Evolutionary conservation across 805 yeast genomes (phyloP).

Genomic region (Priceomyces medius): DNA sequence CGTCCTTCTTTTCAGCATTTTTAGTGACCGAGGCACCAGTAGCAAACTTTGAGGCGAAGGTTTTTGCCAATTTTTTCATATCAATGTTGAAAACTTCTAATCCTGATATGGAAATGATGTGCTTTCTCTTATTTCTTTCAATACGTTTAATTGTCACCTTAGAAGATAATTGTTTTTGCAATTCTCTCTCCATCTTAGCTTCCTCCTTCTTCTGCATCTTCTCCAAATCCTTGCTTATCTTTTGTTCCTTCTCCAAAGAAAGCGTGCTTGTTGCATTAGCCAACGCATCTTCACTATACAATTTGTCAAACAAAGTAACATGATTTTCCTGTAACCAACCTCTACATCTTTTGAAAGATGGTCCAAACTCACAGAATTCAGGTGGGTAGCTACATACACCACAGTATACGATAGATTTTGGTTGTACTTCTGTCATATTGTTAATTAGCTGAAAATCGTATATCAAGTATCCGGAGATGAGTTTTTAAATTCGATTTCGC

Average conservation of each 20-base stretch:
- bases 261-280: conserved; percentile 59
- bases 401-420: conserved; percentile 59
- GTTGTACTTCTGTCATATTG: conserved; percentile 28
- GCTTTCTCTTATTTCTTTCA: conserved; percentile 86
- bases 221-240: conserved; percentile 76
- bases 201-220: conserved; percentile 86
- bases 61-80: conserved; percentile 85
- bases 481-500: neutral
- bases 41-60: conserved; percentile 91
- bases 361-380: conserved; percentile 91
- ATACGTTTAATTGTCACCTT: conserved; percentile 82
- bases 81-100: conserved; percentile 86
- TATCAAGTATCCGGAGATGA: neutral
- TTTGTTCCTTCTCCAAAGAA: conserved; percentile 75
- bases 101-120: conserved; percentile 81
- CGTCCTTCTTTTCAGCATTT: conserved; percentile 88
- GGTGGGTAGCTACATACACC: conserved; percentile 83
- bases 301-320: conserved; percentile 51
- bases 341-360: conserved; percentile 75
- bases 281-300: conserved; percentile 62
- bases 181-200: conserved; percentile 78
- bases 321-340: conserved; percentile 70
- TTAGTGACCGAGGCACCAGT: conserved; percentile 93
- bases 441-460: neutral
- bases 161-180: conserved; percentile 73